Evolutionary conservation across 768 basidiomycete genomes (phyloP).

Genomic region (Rhizopogon vulgaris): DNA sequence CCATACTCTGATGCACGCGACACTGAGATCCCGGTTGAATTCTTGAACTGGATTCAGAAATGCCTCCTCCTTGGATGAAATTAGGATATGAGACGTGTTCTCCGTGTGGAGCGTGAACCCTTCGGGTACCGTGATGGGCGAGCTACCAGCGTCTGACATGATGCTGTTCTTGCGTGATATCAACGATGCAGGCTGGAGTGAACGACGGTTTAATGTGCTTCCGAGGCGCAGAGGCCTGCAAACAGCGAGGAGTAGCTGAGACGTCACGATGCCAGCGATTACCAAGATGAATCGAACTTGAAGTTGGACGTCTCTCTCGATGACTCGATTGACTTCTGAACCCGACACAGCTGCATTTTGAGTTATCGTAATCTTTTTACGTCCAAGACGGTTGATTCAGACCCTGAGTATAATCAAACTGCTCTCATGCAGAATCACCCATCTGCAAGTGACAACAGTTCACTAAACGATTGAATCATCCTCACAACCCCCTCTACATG

Average conservation of each 20-base stretch:
- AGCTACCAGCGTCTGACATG: neutral
- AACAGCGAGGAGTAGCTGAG: slow-evolving; percentile 8
- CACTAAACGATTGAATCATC: neutral
- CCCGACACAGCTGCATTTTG: neutral
- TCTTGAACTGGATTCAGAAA: slow-evolving; percentile 98
- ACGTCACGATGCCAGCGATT: slow-evolving; percentile 13
- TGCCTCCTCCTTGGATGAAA: slow-evolving; percentile 66
- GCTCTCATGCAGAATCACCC: slow-evolving; percentile 1
- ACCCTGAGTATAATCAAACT: neutral
- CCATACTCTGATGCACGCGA: slow-evolving; percentile 89
- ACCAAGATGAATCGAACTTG: slow-evolving; percentile 1
- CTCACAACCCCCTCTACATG: neutral
- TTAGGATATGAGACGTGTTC: slow-evolving; percentile 74
- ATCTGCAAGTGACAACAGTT: neutral
- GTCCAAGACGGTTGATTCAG: neutral
- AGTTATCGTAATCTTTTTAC: neutral
- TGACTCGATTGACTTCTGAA: neutral
- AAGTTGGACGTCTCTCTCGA: neutral
- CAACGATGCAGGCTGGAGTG: neutral
- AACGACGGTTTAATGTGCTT: neutral
- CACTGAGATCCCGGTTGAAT: slow-evolving; percentile 92
- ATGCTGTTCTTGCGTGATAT: neutral
- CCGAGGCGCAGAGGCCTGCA: slow-evolving; percentile 24
- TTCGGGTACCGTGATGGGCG: slow-evolving; percentile 48
- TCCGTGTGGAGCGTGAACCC: slow-evolving; percentile 78